A percentile compares a stretch with the other conserved stretches of the same genome.
phyloP scores from a whole-genome alignment of 2,329 filamentous ascomycete species.

The Leptosphaerulina australis region DNA sequence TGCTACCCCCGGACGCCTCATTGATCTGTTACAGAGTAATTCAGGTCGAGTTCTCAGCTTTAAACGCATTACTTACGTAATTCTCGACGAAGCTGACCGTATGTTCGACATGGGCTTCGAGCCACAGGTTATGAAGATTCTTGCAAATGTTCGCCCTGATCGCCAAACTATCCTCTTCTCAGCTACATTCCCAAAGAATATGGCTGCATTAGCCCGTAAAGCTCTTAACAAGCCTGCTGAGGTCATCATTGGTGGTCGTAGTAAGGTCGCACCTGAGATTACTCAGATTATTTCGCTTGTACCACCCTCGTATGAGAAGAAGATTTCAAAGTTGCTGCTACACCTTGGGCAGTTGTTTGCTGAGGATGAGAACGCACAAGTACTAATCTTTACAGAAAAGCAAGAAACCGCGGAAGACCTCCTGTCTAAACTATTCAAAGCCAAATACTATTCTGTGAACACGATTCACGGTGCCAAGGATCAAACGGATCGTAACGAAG shows the following conservation, averaged over 20 bases:
- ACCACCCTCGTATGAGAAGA: conserved; percentile 64
- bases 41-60: conserved; percentile 93
- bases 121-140: conserved; percentile 96
- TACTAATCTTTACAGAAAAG: conserved; percentile 88
- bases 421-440: conserved; percentile 39
- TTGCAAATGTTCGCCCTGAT: conserved; percentile 88
- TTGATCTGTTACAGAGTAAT: conserved; percentile 92
- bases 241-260: conserved; percentile 88
- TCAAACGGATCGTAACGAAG: conserved; percentile 44
- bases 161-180: conserved; percentile 95
- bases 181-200: conserved; percentile 91
- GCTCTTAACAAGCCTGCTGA: conserved; percentile 84
- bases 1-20: conserved; percentile 89
- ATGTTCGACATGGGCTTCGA: conserved; percentile 99
- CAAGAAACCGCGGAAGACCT: conserved; percentile 70
- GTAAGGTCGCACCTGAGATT: conserved; percentile 71
- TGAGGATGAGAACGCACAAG: conserved; percentile 85
- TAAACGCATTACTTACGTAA: conserved; percentile 86
- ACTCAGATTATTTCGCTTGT: conserved; percentile 87
- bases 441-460: conserved; percentile 62
- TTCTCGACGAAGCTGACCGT: conserved; percentile 94
- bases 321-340: conserved; percentile 83
- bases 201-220: conserved; percentile 89
- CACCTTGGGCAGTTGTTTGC: conserved; percentile 86
- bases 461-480: conserved; percentile 77